These are phyloP conservation scores for Lentithecium fluviatile DNA, from an alignment of 495 filamentous ascomycete species.

Conservation along the genomic window DNA sequence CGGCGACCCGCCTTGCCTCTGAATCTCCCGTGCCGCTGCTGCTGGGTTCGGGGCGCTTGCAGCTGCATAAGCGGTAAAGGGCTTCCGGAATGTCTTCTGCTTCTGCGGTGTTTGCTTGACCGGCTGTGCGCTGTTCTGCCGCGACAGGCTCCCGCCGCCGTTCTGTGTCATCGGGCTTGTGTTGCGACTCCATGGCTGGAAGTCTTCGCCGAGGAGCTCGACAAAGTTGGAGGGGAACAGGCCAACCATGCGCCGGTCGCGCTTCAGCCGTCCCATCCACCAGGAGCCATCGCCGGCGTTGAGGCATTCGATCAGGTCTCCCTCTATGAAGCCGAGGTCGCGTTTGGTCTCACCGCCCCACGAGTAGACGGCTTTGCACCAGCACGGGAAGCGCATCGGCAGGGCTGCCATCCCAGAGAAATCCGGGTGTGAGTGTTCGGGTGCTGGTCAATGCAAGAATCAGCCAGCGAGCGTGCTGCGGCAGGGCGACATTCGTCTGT, in stretches of 20 bases:
- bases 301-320: constrained; percentile 94
- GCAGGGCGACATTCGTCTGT: constrained; percentile 14
- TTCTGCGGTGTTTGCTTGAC: constrained; percentile 53
- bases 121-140: constrained; percentile 37
- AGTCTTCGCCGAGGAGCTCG: constrained; percentile 78
- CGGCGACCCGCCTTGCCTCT: constrained; percentile 35
- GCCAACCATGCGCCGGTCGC: constrained; percentile 84
- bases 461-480: constrained; percentile 22
- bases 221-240: constrained; percentile 98
- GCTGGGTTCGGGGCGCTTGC: constrained; percentile 38
- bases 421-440: background rate
- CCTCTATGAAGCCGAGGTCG: constrained; percentile 94
- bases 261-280: constrained; percentile 90
- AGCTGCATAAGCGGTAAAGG: constrained; percentile 64
- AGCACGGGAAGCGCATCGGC: constrained; percentile 88
- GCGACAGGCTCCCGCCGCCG: constrained; percentile 52
- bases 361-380: constrained; percentile 92
- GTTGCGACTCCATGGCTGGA: constrained; percentile 73
- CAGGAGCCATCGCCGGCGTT: constrained; percentile 97
- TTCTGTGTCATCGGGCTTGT: constrained; percentile 65
- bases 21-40: constrained; percentile 42
- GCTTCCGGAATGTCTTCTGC: constrained; percentile 65
- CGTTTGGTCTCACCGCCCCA: constrained; percentile 96
- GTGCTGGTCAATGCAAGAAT: constrained; percentile 9
- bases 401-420: constrained; percentile 58